Base-by-base conservation (phyloP, 768 basidiomycete species). In the Filobasidium floriforme region DNA sequence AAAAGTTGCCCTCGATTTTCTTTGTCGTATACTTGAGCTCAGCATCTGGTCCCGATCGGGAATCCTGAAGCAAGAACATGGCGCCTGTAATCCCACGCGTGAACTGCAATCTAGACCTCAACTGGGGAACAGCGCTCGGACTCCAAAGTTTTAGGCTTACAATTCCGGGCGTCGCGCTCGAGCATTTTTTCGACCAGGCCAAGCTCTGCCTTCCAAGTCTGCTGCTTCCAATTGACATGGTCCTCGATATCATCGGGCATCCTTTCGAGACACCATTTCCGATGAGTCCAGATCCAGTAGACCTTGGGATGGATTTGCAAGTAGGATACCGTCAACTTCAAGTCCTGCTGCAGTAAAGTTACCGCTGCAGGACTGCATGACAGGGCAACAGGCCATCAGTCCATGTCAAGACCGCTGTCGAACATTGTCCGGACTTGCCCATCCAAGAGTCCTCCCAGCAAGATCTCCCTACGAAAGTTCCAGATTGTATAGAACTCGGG, bases 231-330 rank as follows among this genome's bases (percentile, higher is more conserved):
- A 41, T 54, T 66, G 3, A 61, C 24, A 62, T 1, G 76, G 72
- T 32, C 80, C 81, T 0, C 90, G 90, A 1, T 87, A 37, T 37
- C 88, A 61, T 83, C 81, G 0, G 94, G 93, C 12, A 94, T 84
- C 62, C 88, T 85, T 76, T 89, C 88, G 1, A 99, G 84, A 73
- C 93, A 93, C 96, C 96, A 98, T 72, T 87, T 82, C 44, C 96
- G 86, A 73, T 99, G 92, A 75, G 92, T 97, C 96, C 96, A 99
- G 71, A 98, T 92, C 88, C 90, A 92, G 76, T 99, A 99, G 22
- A 96, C 87, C 76, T 98, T 99, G 15, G 96, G 96, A 74, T 93
- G 86, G 10, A 83, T 81, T 73, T 89, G 88, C 52, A 99, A 83
- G 7, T 88, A 86, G 4, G 82, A 80, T 75, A 87, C 89, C 0